These are phyloP conservation scores for Usnea hakonensis DNA, from an alignment of 495 filamentous ascomycete genomes.

Conservation along the genomic window DNA sequence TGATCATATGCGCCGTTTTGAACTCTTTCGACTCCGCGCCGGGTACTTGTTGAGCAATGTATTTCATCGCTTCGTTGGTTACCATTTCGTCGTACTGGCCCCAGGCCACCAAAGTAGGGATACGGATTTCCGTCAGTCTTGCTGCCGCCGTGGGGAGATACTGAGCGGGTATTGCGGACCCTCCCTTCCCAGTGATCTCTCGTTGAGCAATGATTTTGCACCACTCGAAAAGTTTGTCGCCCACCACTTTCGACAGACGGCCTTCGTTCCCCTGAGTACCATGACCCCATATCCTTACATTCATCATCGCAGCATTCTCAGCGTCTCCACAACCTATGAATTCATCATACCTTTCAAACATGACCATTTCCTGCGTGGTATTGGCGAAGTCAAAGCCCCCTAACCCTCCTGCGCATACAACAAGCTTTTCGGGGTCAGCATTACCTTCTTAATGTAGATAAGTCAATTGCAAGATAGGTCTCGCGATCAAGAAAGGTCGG, in stretches of 20 bases:
- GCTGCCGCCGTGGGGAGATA: neutral
- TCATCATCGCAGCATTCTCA: slow-evolving; percentile 2
- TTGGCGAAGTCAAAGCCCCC: slow-evolving; percentile 1
- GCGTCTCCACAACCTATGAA: neutral
- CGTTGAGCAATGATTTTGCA: slow-evolving; percentile 2
- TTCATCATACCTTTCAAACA: neutral
- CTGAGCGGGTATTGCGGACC: slow-evolving; percentile 3
- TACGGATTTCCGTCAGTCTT: slow-evolving; percentile 2
- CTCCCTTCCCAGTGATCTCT: slow-evolving; percentile 2
- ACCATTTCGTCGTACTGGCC: slow-evolving; percentile 11
- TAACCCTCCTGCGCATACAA: slow-evolving; percentile 10
- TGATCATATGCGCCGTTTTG: slow-evolving; percentile 9
- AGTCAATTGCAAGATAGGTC: too few species aligned
- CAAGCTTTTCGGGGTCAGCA: too few species aligned
- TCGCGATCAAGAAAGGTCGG: too few species aligned
- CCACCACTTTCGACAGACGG: neutral
- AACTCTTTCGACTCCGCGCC: slow-evolving; percentile 7
- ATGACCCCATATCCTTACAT: slow-evolving; percentile 6
- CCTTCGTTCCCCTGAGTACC: neutral
- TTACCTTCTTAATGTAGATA: too few species aligned
- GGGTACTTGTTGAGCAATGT: neutral
- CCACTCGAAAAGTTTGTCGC: slow-evolving; percentile 1
- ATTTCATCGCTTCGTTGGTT: slow-evolving; percentile 4
- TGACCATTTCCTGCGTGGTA: neutral
- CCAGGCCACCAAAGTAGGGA: neutral